Evolutionary conservation across 2,329 filamentous ascomycete species (phyloP).

Genomic region (Magnaporthales sp.): DNA sequence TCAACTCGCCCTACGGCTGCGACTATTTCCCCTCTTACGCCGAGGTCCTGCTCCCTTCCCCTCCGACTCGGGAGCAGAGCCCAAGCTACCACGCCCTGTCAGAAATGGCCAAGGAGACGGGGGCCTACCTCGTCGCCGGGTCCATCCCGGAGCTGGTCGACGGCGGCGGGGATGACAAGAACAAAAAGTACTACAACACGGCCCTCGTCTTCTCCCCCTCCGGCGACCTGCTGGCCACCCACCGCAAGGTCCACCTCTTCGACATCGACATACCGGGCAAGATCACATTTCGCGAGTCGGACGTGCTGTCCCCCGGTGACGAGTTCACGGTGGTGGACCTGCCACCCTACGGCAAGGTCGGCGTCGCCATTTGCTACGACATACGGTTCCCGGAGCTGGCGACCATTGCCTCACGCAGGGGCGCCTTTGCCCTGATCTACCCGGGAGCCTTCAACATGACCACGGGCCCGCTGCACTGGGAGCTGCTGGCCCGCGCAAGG

Average conservation of each 20-base stretch:
- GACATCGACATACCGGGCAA: conserved; percentile 96
- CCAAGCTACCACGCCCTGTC: conserved; percentile 83
- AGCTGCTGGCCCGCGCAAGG: conserved; percentile 68
- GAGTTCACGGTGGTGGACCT: conserved; percentile 79
- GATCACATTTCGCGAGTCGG: conserved; percentile 84
- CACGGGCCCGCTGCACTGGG: conserved; percentile 89
- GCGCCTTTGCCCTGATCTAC: conserved; percentile 83
- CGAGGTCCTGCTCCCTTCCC: conserved; percentile 72
- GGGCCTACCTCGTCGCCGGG: conserved; percentile 78
- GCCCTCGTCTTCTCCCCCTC: conserved; percentile 71
- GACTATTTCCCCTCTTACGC: conserved; percentile 87
- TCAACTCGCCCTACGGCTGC: conserved; percentile 95
- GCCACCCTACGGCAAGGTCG: conserved; percentile 81
- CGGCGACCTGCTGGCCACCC: conserved; percentile 73
- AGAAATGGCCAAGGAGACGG: conserved; percentile 67
- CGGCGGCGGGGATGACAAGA: conserved; percentile 12
- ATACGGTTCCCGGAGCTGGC: conserved; percentile 93
- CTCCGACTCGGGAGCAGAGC: conserved; percentile 59
- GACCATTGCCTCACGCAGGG: conserved; percentile 75
- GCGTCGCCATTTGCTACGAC: conserved; percentile 93
- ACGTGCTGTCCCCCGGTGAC: conserved; percentile 79
- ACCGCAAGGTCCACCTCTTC: conserved; percentile 93
- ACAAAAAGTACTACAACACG: conserved; percentile 78
- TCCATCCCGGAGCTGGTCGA: conserved; percentile 78
- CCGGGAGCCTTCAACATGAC: conserved; percentile 96